These are phyloP conservation scores for Royoungia palumana DNA, from an alignment of 768 basidiomycete genomes.

Conservation along the genomic window DNA sequence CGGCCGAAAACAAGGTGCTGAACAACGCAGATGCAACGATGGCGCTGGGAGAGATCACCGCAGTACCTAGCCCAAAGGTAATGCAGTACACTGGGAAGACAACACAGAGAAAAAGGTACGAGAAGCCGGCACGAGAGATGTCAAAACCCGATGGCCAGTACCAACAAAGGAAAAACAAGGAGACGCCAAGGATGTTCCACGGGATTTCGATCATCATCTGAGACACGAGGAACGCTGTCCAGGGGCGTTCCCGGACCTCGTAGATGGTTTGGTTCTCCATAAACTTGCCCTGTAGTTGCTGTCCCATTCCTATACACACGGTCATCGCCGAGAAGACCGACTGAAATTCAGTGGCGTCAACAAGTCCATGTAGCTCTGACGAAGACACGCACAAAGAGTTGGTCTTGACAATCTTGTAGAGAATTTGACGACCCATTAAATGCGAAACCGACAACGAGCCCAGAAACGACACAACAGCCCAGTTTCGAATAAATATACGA, in stretches of 20 bases:
- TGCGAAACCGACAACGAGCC: conserved; percentile 42
- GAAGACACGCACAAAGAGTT: conserved; percentile 36
- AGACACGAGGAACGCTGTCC: conserved; percentile 55
- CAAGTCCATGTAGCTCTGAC: not conserved
- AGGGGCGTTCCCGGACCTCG: conserved; percentile 60
- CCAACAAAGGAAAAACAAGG: conserved; percentile 47
- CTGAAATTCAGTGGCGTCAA: conserved; percentile 23
- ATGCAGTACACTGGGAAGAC: conserved; percentile 43
- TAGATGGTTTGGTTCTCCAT: conserved; percentile 54
- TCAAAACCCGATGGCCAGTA: conserved; percentile 45
- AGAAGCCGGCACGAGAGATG: conserved; percentile 37
- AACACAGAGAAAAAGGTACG: conserved; percentile 37
- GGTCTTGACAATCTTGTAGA: conserved; percentile 41
- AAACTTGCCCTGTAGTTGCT: conserved; percentile 60
- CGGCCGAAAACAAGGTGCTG: conserved; percentile 38
- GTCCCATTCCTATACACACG: conserved; percentile 43
- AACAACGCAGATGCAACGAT: conserved; percentile 39
- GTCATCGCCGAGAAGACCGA: conserved; percentile 51
- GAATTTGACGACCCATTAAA: conserved; percentile 36
- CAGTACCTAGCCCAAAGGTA: conserved; percentile 41
- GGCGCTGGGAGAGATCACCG: conserved; percentile 39
- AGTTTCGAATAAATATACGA: conserved; percentile 40
- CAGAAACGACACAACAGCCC: conserved; percentile 31
- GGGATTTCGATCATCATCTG: conserved; percentile 47
- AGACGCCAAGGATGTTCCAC: conserved; percentile 39